Conservation (phyloP, 177 flowering plant genomes). For the Telopea speciosissima region DNA sequence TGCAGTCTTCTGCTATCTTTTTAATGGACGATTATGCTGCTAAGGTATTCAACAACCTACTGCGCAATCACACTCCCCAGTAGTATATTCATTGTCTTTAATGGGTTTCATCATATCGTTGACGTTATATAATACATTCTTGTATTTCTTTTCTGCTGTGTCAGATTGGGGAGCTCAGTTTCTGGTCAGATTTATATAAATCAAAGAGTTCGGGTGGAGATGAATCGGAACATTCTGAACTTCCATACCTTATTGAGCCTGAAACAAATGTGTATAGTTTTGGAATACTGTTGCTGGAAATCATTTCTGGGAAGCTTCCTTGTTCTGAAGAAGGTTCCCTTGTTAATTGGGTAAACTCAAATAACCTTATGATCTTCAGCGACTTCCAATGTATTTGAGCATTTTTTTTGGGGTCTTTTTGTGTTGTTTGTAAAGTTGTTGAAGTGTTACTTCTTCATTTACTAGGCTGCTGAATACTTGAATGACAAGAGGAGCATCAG, state of each 20-base stretch:
- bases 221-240: conserved; percentile 29
- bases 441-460: neutral
- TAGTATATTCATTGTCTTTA: neutral
- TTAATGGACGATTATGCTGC: conserved; percentile 64
- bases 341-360: conserved; percentile 56
- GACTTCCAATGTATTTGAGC: neutral
- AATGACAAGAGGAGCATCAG: conserved; percentile 39
- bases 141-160: neutral
- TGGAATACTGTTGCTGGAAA: conserved; percentile 76
- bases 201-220: conserved; percentile 31
- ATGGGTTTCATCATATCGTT: neutral
- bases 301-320: conserved; percentile 74
- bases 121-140: neutral
- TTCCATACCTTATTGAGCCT: conserved; percentile 37
- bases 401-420: no score
- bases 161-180: conserved; percentile 51
- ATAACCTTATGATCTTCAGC: neutral
- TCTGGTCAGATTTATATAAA: conserved; percentile 25
- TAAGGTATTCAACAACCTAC: conserved; percentile 21
- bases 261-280: conserved; percentile 68
- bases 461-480: conserved; percentile 59
- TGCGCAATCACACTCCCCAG: neutral
- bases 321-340: conserved; percentile 58
- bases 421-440: neutral
- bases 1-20: conserved; percentile 45